These are phyloP conservation scores for Gnomoniopsis sp. DNA, from an alignment of 2,329 filamentous ascomycete species.

Conservation along the genomic window DNA sequence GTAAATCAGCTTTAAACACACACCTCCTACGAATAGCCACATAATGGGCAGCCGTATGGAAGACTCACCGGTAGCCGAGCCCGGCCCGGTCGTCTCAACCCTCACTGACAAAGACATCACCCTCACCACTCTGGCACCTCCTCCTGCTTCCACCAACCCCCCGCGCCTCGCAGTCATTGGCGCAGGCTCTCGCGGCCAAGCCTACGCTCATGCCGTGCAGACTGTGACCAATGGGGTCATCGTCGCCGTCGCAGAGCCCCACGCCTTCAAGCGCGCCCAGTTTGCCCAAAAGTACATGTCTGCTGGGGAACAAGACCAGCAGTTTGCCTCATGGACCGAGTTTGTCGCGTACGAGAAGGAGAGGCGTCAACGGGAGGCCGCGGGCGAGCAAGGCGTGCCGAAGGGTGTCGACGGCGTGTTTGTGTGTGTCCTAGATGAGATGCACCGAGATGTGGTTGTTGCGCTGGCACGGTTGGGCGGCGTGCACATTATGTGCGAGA, in stretches of 20 bases:
- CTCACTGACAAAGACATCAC: constrained; percentile 16
- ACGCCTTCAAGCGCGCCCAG: constrained; percentile 68
- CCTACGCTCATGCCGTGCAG: constrained; percentile 68
- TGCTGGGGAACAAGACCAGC: constrained; percentile 47
- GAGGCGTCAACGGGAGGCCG: constrained; percentile 52
- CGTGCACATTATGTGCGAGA: constrained; percentile 91
- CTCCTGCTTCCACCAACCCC: constrained; percentile 44
- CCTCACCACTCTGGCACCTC: constrained; percentile 29
- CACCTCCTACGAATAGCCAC: neutral
- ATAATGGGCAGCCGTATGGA: constrained; percentile 14
- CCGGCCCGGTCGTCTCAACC: constrained; percentile 15
- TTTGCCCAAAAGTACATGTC: constrained; percentile 75
- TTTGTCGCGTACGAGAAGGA: constrained; percentile 70
- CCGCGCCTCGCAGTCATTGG: constrained; percentile 76
- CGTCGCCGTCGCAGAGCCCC: constrained; percentile 76
- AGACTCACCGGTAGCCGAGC: constrained; percentile 21
- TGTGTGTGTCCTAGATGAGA: constrained; percentile 76
- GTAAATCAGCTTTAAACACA: neutral
- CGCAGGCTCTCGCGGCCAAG: constrained; percentile 73
- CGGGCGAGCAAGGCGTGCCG: constrained; percentile 43
- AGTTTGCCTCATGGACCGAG: constrained; percentile 70
- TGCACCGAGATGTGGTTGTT: constrained; percentile 77
- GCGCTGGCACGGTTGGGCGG: constrained; percentile 64
- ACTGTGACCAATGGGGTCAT: constrained; percentile 65
- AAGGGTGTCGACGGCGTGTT: constrained; percentile 60